Evolutionary conservation across 768 basidiomycete genomes (phyloP).

Genomic region (Psilocybe cubensis): DNA sequence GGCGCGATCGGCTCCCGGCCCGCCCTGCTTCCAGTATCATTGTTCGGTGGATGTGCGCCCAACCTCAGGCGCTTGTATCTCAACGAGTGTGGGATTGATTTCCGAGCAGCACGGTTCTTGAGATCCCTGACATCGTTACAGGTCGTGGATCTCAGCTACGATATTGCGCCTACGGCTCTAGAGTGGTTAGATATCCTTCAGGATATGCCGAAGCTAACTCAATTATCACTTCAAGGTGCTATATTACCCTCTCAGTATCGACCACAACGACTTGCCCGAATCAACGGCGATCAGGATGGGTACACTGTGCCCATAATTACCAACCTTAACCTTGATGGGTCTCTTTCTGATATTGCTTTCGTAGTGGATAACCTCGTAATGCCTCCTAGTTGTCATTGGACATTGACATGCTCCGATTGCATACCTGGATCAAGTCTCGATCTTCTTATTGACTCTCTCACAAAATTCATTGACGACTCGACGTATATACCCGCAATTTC

Average conservation of each 20-base stretch:
- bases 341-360: constrained; percentile 8
- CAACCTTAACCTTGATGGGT: constrained; percentile 16
- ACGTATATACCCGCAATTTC: background rate
- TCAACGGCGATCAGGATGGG: background rate
- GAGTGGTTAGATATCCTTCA: constrained; percentile 19
- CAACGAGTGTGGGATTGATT: constrained; percentile 19
- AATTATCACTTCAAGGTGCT: constrained; percentile 17
- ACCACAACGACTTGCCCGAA: background rate
- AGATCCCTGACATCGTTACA: constrained; percentile 14
- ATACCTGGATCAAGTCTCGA: constrained; percentile 17
- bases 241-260: constrained; percentile 3
- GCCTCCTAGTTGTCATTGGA: constrained; percentile 12
- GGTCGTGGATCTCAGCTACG: constrained; percentile 13
- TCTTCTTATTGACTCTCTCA: constrained; percentile 1
- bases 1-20: background rate
- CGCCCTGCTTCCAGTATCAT: constrained; percentile 9
- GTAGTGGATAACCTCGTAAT: constrained; percentile 12
- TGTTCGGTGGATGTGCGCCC: constrained; percentile 17
- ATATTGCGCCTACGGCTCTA: constrained; percentile 15
- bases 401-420: constrained; percentile 11
- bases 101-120: constrained; percentile 13
- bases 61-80: constrained; percentile 15
- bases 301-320: constrained; percentile 6
- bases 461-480: background rate
- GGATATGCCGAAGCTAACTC: constrained; percentile 15